phyloP scores from a whole-genome alignment of 495 filamentous ascomycete species.

The Elasticomyces elasticus region DNA sequence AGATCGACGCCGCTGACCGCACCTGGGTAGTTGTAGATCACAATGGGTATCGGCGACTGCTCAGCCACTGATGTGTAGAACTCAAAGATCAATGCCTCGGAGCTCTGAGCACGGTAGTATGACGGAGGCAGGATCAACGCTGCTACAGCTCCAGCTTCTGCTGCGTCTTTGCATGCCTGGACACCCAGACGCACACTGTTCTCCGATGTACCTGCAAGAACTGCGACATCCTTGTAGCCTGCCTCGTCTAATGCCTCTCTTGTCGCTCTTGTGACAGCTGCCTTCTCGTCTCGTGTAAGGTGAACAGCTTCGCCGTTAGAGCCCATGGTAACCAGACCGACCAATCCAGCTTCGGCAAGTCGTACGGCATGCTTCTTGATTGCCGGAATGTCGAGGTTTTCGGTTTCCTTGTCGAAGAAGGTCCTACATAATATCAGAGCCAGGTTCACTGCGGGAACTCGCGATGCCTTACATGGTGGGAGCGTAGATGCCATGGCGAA shows the following conservation, averaged over 20 bases:
- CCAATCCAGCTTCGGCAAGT: conserved; percentile 70
- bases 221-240: conserved; percentile 62
- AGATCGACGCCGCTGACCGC: conserved; percentile 87
- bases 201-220: conserved; percentile 73
- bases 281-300: conserved; percentile 63
- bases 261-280: conserved; percentile 65
- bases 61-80: conserved; percentile 73
- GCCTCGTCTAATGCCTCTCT: conserved; percentile 75
- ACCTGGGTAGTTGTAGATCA: conserved; percentile 86
- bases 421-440: too few relatives aligned
- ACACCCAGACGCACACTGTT: conserved; percentile 70
- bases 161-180: conserved; percentile 59
- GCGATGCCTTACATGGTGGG: too few relatives aligned
- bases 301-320: conserved; percentile 86
- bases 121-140: conserved; percentile 45
- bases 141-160: conserved; percentile 57
- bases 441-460: too few relatives aligned
- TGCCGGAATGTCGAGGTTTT: conserved; percentile 70
- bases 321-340: conserved; percentile 78
- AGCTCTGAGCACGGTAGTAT: conserved; percentile 73
- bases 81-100: conserved; percentile 63
- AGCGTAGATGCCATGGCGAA: conserved; percentile 78
- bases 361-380: conserved; percentile 73
- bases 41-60: conserved; percentile 61
- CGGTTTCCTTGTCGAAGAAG: conserved; percentile 72